These are phyloP conservation scores for Acmispon strigosus DNA, from an alignment of 306 rosid genomes.

Conservation along the genomic window DNA sequence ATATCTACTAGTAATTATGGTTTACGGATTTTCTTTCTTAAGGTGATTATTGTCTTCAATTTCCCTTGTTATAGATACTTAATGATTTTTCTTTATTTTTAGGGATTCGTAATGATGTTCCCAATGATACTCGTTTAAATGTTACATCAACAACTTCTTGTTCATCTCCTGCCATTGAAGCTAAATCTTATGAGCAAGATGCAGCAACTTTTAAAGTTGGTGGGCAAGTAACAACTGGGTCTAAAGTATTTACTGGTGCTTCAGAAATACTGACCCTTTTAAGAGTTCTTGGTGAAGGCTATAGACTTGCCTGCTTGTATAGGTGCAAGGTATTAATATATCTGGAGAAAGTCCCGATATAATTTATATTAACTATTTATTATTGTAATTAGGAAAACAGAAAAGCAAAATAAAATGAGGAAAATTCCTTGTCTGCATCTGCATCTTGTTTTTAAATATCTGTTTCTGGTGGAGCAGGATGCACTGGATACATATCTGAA, in stretches of 20 bases:
- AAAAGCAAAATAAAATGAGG: not conserved
- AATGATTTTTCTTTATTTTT: conserved; percentile 19
- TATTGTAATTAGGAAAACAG: not conserved
- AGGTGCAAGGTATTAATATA: conserved; percentile 65
- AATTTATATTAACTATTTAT: not conserved
- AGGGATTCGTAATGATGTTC: conserved; percentile 64
- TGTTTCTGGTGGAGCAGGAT: conserved; percentile 52
- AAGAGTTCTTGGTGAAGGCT: conserved; percentile 87
- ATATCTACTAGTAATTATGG: not conserved
- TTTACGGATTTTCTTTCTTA: not conserved
- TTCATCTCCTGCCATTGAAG: conserved; percentile 49
- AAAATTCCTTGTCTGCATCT: conserved; percentile 8
- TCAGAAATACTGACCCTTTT: conserved; percentile 74
- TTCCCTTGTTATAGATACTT: not conserved
- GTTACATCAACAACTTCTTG: conserved; percentile 37
- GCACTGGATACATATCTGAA: conserved; percentile 77
- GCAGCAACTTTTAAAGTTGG: conserved; percentile 38
- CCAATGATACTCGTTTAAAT: conserved; percentile 54
- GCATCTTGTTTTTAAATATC: conserved; percentile 17
- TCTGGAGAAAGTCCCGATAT: conserved; percentile 14
- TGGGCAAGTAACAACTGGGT: conserved; percentile 40
- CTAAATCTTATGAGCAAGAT: conserved; percentile 61
- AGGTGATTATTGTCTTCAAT: not conserved
- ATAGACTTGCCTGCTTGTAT: conserved; percentile 79
- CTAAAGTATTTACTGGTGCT: conserved; percentile 52